Evolutionary conservation across 768 basidiomycete species (phyloP), one percentile per base, ranked within the genome.

Genomic region (Kwoniella newhampshirensis): DNA sequence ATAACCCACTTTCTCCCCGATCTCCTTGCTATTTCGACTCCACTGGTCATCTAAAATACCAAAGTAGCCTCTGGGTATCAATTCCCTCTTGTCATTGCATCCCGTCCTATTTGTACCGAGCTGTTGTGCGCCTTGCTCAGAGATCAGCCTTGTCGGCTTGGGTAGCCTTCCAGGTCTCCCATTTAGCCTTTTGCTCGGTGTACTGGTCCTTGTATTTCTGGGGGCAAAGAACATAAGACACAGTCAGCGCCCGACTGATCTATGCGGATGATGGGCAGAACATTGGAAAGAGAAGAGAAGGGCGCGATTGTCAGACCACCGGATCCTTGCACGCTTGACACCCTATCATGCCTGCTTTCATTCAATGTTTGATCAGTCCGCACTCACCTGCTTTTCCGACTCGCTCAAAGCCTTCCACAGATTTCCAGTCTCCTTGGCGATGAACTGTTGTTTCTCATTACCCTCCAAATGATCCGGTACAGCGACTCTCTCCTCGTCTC

Each of bases 381-480:
- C 11, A 65, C 63, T 57, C 48, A 67, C 69, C 59, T 64, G 37
- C 48, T 71, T 65, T 37, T 64, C 66, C 3, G 27, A 46, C 20
- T 65, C 69, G 27, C 47, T 45, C 62, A 71, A 48, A 23, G 47
- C 39, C 40, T 61, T 61, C 69, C 69, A 71, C 18, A 51, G 49
- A 28, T 60, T 59, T 2, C 66, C 66, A 7, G 54, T 60, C 57
- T 58, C 41, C 50, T 63, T 71, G 2, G 61, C 60, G 20, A 48
- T 18, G 18, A 51, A 51, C 18, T 36, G 20, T 1, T 44, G 11
- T 26, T 43, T n/a, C 12, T 56, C 63, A 36, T 49, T 39, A 3
- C 27, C 44, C 3, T 35, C 48, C 27, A 30, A 21, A 18, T 51
- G 54, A 17, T 23, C 45, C 4, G 51, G 46, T 20, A 53, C 42